phyloP scores from a whole-genome alignment of 306 rosid species.

The apple (Malus domestica) region ASM211411v1 NC_041791.1:952501-953000 shows the following conservation, averaged over 20 bases:
- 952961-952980: too few species aligned
- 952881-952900: background rate
- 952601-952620: conserved; percentile 87
- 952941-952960: background rate
- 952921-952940: background rate
- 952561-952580: conserved; percentile 69
- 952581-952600: conserved; percentile 77
- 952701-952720: conserved; percentile 70
- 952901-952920: conserved; percentile 14
- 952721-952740: conserved; percentile 81
- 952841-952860: conserved; percentile 69
- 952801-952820: conserved; percentile 72
- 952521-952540: conserved; percentile 63
- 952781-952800: conserved; percentile 62
- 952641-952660: conserved; percentile 62
- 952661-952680: conserved; percentile 71
- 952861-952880: background rate
- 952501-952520: conserved; percentile 69
- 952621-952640: conserved; percentile 62
- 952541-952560: conserved; percentile 85
- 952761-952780: conserved; percentile 53
- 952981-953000: too few species aligned
- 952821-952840: conserved; percentile 78
- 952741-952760: conserved; percentile 77
- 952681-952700: conserved; percentile 51